Base-by-base conservation (phyloP, 306 rosid genomes). In the Vachellia collinsii region DNA sequence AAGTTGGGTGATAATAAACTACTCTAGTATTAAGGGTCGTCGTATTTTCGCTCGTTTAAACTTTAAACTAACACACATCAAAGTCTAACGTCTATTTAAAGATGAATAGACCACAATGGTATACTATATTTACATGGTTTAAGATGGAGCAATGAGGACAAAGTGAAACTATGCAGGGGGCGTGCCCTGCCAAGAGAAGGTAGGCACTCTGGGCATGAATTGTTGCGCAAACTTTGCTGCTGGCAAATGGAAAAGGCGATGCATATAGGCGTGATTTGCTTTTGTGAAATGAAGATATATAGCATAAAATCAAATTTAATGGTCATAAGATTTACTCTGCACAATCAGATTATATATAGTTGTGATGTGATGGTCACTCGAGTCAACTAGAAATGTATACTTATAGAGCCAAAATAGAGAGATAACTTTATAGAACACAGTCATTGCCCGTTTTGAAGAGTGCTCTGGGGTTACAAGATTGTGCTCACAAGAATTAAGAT, bases 401-500 rank as follows among this genome's bases (percentile, higher is more conserved):
- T 70, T 16, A 41, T n/a, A 44, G 71, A 39, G 8, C 70, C 7
- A 16, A 34, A 67, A 36, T n/a, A 8, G 70, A 43, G 58, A 69
- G 23, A 25, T 58, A 2, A 44, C 51, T 79, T 70, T 44, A 29
- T 58, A 70, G 48, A 66, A 80, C 29, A 23, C 17, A 7, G 41
- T 66, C 66, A 1, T 20, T 51, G 20, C 50, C 59, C 43, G 37
- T 62, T 44, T 54, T 16, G 11, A 58, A 69, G 75, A 53, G 67
- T 50, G 25, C 69, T 54, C 53, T 22, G 4, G 54, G 59, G 56
- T 9, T 37, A 47, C 17, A 20, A 61, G 59, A 25, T 51, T 70
- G 20, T 77, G 61, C 7, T 41, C 69, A n/a, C 36, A 11, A 51
- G 72, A 58, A 37, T 72, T 54, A 22, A 74, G 72, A 22, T 61